A percentile compares a stretch with the other conserved stretches of the same genome.
These are phyloP conservation scores for Fomitopsis schrenkii DNA, from an alignment of 1,284 basidiomycete species.

Conservation along the genomic window DNA sequence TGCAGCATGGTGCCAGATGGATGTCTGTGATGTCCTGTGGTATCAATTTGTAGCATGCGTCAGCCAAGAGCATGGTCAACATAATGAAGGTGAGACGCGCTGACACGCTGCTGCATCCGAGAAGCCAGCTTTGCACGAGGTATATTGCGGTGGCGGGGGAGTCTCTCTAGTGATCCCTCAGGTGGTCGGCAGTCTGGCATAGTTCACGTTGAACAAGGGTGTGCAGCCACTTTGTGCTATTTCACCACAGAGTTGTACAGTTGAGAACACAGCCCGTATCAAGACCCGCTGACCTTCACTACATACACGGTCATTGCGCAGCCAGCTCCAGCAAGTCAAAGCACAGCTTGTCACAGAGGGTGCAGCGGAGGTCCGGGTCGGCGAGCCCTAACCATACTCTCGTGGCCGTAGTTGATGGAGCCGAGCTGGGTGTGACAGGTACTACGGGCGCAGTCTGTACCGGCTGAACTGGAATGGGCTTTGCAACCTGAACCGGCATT, in stretches of 20 bases:
- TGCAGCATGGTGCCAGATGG: not conserved
- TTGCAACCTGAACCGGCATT: not conserved
- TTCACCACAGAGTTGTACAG: too few species aligned
- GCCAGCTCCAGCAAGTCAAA: not conserved
- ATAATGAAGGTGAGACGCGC: slow-evolving; percentile 1
- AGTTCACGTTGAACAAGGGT: slow-evolving; percentile 1
- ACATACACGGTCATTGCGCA: not conserved
- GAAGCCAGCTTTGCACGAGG: slow-evolving; percentile 14
- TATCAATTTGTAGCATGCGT: too few species aligned
- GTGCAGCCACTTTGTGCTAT: slow-evolving; percentile 8
- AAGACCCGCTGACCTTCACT: not conserved
- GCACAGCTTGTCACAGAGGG: not conserved
- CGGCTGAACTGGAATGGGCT: not conserved
- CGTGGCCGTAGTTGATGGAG: not conserved
- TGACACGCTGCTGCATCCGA: slow-evolving; percentile 5
- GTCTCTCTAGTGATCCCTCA: slow-evolving; percentile 12
- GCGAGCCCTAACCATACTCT: not conserved
- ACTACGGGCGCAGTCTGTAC: too few species aligned
- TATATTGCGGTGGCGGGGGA: slow-evolving; percentile 14
- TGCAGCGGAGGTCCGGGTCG: not conserved
- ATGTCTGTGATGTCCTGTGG: slow-evolving; percentile 1
- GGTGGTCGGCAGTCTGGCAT: slow-evolving; percentile 2
- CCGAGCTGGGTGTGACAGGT: not conserved
- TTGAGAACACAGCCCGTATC: too few species aligned
- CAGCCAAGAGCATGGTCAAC: not conserved